These are phyloP conservation scores for Gracilaria vermiculophylla DNA, from an alignment of 23 red algal species.

Conservation along the genomic window DNA sequence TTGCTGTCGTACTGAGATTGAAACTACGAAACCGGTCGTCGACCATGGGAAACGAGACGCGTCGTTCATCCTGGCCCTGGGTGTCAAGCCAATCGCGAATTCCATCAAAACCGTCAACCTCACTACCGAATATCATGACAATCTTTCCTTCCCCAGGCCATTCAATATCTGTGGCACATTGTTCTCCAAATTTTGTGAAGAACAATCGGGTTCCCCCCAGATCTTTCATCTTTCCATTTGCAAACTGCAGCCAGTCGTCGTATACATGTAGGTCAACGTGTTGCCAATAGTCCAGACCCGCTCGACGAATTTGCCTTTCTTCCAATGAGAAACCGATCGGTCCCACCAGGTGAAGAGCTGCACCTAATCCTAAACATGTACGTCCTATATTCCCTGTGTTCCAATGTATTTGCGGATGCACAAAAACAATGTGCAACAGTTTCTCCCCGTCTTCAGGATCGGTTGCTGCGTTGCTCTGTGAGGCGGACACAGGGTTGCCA, in stretches of 20 bases:
- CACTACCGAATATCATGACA: conserved; percentile 63
- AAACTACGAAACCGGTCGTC: conserved; percentile 62
- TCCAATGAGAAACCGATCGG: conserved; percentile 90
- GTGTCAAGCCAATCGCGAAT: conserved; percentile 50
- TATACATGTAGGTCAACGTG: conserved; percentile 77
- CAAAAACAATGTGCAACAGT: conserved; percentile 77
- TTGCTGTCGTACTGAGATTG: conserved; percentile 72
- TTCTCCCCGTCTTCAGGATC: conserved; percentile 54
- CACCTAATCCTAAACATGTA: conserved; percentile 83
- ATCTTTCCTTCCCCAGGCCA: conserved; percentile 40
- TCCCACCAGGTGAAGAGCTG: conserved; percentile 78
- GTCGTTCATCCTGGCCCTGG: not conserved
- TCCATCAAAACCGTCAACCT: conserved; percentile 59
- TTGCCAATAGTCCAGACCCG: conserved; percentile 96
- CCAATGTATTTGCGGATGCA: conserved; percentile 82
- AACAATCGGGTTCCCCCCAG: conserved; percentile 59
- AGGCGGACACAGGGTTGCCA: not conserved
- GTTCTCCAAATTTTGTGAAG: conserved; percentile 82
- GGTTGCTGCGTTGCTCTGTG: not conserved
- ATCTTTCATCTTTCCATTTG: conserved; percentile 26
- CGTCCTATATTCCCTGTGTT: conserved; percentile 96
- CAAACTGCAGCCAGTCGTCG: conserved; percentile 78
- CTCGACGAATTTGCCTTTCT: conserved; percentile 75
- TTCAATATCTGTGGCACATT: conserved; percentile 35
- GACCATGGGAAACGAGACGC: conserved; percentile 71